phyloP scores from a whole-genome alignment of 2,329 filamentous ascomycete species.

The Xylariaceae sp. region DNA sequence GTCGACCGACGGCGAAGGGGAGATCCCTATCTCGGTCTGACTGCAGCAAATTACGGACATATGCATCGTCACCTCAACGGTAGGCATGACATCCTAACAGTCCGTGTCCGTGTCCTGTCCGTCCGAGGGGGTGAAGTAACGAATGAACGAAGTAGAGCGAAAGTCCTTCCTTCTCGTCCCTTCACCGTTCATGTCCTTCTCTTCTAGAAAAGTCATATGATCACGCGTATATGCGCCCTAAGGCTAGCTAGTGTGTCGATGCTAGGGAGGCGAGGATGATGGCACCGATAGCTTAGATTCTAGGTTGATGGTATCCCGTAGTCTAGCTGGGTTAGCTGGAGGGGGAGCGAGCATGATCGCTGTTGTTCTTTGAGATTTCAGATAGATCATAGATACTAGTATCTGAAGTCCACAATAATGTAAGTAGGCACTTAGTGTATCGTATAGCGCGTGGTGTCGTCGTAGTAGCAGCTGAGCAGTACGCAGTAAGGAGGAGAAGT shows the following conservation, averaged over 20 bases:
- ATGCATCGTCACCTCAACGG: slow-evolving; percentile 5
- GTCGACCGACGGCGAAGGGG: background rate
- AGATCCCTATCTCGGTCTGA: slow-evolving; percentile 1
- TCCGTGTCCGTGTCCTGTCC: too few relatives aligned
- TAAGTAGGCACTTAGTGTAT: too few relatives aligned
- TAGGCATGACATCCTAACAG: slow-evolving; percentile 2
- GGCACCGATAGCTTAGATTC: background rate
- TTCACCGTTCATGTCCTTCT: background rate
- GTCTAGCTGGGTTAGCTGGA: background rate
- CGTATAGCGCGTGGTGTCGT: too few relatives aligned
- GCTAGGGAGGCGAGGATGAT: background rate
- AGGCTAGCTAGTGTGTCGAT: background rate
- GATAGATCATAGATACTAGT: too few relatives aligned
- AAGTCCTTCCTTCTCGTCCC: too few relatives aligned
- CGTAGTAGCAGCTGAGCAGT: too few relatives aligned
- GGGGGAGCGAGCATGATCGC: too few relatives aligned
- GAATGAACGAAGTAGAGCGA: too few relatives aligned
- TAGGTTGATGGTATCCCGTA: background rate
- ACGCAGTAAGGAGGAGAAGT: too few relatives aligned
- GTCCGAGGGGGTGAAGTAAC: too few relatives aligned
- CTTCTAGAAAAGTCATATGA: slow-evolving; percentile 17
- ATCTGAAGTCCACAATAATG: too few relatives aligned
- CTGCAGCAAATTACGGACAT: slow-evolving; percentile 12
- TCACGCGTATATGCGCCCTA: slow-evolving; percentile 12
- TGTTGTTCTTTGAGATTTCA: too few relatives aligned